These are phyloP conservation scores for Colletotrichum sp. DNA, from an alignment of 2,329 filamentous ascomycete genomes.

Conservation along the genomic window DNA sequence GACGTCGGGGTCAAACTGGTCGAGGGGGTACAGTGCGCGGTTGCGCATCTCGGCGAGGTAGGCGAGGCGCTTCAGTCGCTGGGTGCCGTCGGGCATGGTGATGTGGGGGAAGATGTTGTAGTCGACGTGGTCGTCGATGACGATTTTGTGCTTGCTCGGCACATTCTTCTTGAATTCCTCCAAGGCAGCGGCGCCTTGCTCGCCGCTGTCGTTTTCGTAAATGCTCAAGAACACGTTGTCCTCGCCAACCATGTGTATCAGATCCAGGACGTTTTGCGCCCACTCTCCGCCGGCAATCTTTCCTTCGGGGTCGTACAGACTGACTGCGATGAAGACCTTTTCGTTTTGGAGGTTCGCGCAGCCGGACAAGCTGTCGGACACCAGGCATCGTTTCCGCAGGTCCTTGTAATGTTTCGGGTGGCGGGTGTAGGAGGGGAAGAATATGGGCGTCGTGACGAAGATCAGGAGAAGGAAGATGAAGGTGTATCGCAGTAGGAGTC, in stretches of 20 bases:
- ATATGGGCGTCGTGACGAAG: slow-evolving; percentile 35
- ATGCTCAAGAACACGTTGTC: slow-evolving; percentile 75
- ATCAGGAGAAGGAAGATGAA: slow-evolving; percentile 34
- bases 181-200: slow-evolving; percentile 59
- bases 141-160: slow-evolving; percentile 54
- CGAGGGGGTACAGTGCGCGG: slow-evolving; percentile 68
- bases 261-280: slow-evolving; percentile 63
- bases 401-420: slow-evolving; percentile 42
- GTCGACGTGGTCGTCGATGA: slow-evolving; percentile 65
- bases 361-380: slow-evolving; percentile 28
- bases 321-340: slow-evolving; percentile 76
- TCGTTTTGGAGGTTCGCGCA: slow-evolving; percentile 54
- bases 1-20: slow-evolving; percentile 45
- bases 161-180: slow-evolving; percentile 52
- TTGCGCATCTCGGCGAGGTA: slow-evolving; percentile 78
- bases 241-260: slow-evolving; percentile 70
- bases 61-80: slow-evolving; percentile 73
- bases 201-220: slow-evolving; percentile 74
- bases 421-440: slow-evolving; percentile 49
- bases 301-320: slow-evolving; percentile 69
- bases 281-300: slow-evolving; percentile 67
- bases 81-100: slow-evolving; percentile 65
- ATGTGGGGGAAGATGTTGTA: slow-evolving; percentile 62
- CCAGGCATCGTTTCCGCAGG: slow-evolving; percentile 35
- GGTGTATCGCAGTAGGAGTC: slow-evolving; percentile 25